Conservation (phyloP, 2,329 filamentous ascomycete genomes). For the Aspergillus eucalypticola region DNA sequence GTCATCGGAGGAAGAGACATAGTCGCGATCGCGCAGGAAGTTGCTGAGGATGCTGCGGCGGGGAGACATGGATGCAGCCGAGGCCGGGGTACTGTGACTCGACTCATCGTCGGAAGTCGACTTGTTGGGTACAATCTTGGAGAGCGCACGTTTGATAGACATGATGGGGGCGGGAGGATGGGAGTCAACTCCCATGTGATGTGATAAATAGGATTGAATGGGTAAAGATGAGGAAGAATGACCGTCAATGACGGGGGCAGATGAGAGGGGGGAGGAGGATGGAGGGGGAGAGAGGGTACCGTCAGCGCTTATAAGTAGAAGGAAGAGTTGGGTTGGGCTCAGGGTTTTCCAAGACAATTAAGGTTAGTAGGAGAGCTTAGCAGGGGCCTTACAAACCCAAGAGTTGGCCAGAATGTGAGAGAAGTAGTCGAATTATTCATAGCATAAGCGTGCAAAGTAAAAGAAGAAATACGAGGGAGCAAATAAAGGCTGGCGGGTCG, state of each 20-base stretch:
- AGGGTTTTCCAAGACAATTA: neutral
- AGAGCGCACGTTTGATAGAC: conserved; percentile 50
- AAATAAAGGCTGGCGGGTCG: neutral
- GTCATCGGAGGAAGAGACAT: conserved; percentile 47
- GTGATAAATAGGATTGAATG: neutral
- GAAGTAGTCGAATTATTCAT: neutral
- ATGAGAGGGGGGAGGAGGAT: neutral
- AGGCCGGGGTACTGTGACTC: conserved; percentile 20
- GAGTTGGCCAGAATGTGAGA: neutral
- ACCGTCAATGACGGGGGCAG: neutral
- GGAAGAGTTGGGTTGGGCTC: neutral
- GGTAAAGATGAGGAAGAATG: neutral
- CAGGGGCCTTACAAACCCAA: neutral
- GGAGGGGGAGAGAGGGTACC: neutral
- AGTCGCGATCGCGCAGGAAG: conserved; percentile 45
- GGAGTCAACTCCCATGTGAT: neutral
- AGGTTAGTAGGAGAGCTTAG: neutral
- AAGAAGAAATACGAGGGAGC: neutral
- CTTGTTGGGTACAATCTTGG: conserved; percentile 37
- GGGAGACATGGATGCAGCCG: conserved; percentile 29
- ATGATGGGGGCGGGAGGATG: conserved; percentile 34
- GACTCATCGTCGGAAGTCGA: conserved; percentile 26
- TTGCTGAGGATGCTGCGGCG: conserved; percentile 44
- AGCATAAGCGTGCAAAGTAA: neutral
- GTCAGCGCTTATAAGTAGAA: conserved; percentile 2